phyloP scores from a whole-genome alignment of 1,139 yeast species.

The Scheffersomyces segobiensis region DNA sequence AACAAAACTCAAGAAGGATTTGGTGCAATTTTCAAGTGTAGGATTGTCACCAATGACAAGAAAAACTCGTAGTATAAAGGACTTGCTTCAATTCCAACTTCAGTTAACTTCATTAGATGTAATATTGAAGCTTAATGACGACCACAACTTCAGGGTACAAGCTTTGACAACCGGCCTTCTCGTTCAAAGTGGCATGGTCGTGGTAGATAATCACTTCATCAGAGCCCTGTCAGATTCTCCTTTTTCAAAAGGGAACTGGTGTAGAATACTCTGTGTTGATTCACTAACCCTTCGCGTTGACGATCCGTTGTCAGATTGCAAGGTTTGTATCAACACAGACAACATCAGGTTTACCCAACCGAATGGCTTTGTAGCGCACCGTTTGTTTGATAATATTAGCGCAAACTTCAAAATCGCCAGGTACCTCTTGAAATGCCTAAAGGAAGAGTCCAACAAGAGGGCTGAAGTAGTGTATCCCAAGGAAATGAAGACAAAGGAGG shows the following conservation, averaged over 20 bases:
- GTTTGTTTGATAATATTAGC: constrained; percentile 62
- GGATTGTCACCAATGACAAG: constrained; percentile 6
- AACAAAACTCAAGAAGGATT: constrained; percentile 25
- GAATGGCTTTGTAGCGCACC: constrained; percentile 57
- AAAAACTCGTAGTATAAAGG: constrained; percentile 5
- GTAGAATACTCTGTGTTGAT: constrained; percentile 49
- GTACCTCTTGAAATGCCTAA: constrained; percentile 51
- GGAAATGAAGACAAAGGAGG: constrained; percentile 40
- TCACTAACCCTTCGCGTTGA: constrained; percentile 23
- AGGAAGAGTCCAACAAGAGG: constrained; percentile 21
- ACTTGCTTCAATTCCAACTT: constrained; percentile 16
- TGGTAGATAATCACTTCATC: constrained; percentile 31
- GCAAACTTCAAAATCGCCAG: constrained; percentile 55
- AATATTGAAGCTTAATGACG: constrained; percentile 40
- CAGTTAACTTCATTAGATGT: constrained; percentile 26
- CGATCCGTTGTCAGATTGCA: constrained; percentile 14
- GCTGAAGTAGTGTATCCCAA: constrained; percentile 21
- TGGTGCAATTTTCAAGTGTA: constrained; percentile 17
- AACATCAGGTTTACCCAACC: constrained; percentile 45
- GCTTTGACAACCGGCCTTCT: constrained; percentile 23
- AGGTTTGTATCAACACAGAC: constrained; percentile 24
- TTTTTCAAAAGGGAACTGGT: constrained; percentile 47
- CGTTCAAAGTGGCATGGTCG: constrained; percentile 18
- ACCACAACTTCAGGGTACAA: constrained; percentile 52
- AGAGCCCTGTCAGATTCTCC: constrained; percentile 61